Evolutionary conservation across 768 basidiomycete species (phyloP).

Genomic region (Amanita inopinata): DNA sequence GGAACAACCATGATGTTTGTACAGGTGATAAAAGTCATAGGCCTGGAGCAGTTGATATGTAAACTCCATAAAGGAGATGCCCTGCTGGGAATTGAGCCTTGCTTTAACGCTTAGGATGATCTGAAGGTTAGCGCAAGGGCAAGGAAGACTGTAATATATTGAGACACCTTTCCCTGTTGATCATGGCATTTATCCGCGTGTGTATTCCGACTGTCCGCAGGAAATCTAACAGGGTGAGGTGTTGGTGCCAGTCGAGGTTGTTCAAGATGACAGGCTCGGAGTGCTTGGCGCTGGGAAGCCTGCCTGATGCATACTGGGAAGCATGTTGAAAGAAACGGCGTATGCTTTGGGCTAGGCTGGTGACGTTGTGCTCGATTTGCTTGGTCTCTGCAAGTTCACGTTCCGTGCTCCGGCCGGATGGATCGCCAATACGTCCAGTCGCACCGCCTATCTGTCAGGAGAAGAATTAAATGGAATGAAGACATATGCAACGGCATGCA

Average conservation of each 20-base stretch:
- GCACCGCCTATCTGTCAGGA: slow-evolving; percentile 80
- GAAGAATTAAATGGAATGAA: background rate
- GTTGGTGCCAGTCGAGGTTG: slow-evolving; percentile 69
- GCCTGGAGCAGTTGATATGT: slow-evolving; percentile 96
- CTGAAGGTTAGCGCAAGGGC: too few relatives aligned
- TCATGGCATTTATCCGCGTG: slow-evolving; percentile 81
- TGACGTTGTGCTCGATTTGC: slow-evolving; percentile 58
- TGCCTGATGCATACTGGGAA: slow-evolving; percentile 42
- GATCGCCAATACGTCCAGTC: slow-evolving; percentile 94
- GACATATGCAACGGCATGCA: slow-evolving; percentile 25
- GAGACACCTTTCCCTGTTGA: slow-evolving; percentile 87
- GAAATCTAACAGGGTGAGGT: slow-evolving; percentile 73
- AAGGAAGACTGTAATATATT: too few relatives aligned
- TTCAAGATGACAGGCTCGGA: slow-evolving; percentile 24
- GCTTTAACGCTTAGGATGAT: slow-evolving; percentile 82
- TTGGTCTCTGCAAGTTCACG: slow-evolving; percentile 55
- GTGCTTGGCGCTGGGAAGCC: slow-evolving; percentile 12
- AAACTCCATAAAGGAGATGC: slow-evolving; percentile 98
- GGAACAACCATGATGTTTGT: slow-evolving; percentile 55
- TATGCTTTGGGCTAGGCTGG: slow-evolving; percentile 51
- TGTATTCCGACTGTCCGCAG: slow-evolving; percentile 71
- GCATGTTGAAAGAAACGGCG: slow-evolving; percentile 67
- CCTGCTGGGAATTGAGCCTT: slow-evolving; percentile 68
- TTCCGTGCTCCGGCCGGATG: slow-evolving; percentile 81
- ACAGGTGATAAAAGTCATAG: slow-evolving; percentile 82